phyloP scores from a whole-genome alignment of 305 asterid genomes.

The Fraxinus xanthoxyloides region DNA sequence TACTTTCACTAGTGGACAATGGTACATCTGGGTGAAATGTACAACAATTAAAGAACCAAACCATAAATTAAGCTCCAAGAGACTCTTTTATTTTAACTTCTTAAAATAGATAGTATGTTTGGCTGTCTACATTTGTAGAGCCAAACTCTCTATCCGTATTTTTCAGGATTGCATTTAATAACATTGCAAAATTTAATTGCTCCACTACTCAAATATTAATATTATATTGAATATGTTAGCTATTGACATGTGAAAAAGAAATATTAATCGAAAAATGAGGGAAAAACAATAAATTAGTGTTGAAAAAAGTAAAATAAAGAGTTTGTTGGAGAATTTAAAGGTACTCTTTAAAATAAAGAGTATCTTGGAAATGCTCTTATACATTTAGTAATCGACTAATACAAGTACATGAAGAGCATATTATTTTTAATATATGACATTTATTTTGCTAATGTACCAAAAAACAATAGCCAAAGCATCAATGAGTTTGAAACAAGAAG shows the following conservation, averaged over 20 bases:
- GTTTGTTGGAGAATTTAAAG: not conserved
- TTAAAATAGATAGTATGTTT: not conserved
- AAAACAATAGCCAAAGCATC: not conserved
- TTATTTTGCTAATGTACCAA: not conserved
- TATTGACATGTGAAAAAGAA: not conserved
- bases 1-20: conserved; percentile 41
- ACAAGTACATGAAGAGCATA: not conserved
- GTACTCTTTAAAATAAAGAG: not conserved
- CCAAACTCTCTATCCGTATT: not conserved
- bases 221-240: not conserved
- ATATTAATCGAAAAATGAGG: not conserved
- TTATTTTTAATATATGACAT: not conserved
- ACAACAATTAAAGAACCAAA: not conserved
- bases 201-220: not conserved
- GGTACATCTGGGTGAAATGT: conserved; percentile 42
- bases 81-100: not conserved
- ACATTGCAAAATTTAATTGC: not conserved
- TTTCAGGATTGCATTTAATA: not conserved
- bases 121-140: not conserved
- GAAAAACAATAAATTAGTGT: not conserved
- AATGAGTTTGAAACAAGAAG: not conserved
- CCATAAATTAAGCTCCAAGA: not conserved
- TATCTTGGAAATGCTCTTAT: not conserved
- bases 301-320: not conserved
- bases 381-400: not conserved